phyloP scores from a whole-genome alignment of 345 rosid species.

The Syzygium aromaticum region DNA sequence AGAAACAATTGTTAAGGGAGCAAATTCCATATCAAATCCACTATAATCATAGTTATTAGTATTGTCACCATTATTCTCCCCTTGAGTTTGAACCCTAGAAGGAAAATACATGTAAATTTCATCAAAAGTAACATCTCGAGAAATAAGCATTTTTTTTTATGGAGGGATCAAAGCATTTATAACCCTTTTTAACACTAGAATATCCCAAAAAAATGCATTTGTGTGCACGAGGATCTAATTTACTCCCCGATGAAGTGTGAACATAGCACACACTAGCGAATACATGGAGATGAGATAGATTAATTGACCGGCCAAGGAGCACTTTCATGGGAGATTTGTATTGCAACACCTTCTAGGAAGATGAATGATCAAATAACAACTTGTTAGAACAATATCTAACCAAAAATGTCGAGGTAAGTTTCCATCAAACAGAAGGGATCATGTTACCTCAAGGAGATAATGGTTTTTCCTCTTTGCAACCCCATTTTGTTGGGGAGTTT shows the following conservation, averaged over 20 bases:
- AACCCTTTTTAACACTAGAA: neutral
- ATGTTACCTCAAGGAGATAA: neutral
- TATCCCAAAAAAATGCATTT: neutral
- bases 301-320: neutral
- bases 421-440: neutral
- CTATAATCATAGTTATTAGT: neutral
- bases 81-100: neutral
- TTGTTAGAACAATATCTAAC: rapidly evolving
- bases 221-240: neutral
- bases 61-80: neutral
- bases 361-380: neutral
- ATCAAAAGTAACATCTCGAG: neutral
- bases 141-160: neutral
- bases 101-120: neutral
- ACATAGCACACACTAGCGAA: neutral
- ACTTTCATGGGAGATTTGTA: neutral
- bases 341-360: neutral
- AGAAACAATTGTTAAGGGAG: too few relatives aligned
- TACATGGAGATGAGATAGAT: neutral
- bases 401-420: too few relatives aligned
- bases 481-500: neutral
- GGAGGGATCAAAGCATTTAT: neutral
- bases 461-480: neutral
- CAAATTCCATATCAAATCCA: neutral
- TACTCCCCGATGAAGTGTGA: neutral